These are phyloP conservation scores for Globomyces sp. DNA, from an alignment of 371 early-diverging fungal genomes.

Conservation along the genomic window DNA sequence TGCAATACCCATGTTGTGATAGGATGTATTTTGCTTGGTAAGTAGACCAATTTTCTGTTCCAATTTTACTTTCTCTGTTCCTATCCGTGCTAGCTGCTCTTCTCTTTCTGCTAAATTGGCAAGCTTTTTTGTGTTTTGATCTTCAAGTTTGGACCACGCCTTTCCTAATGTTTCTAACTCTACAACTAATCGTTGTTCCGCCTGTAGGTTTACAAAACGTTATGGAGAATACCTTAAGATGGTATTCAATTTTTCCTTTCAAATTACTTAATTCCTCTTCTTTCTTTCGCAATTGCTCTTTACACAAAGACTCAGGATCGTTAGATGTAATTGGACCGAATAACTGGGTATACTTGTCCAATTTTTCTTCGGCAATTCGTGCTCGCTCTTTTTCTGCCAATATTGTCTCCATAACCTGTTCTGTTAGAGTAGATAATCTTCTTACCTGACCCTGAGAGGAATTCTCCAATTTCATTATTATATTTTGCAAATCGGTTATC, in stretches of 20 bases:
- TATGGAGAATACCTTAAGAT: slow-evolving; percentile 37
- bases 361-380: not conserved
- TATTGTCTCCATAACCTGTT: not conserved
- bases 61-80: slow-evolving; percentile 58
- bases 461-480: not conserved
- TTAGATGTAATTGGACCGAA: not conserved
- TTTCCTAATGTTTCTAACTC: slow-evolving; percentile 62
- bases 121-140: slow-evolving; percentile 73
- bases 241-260: slow-evolving; percentile 40
- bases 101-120: slow-evolving; percentile 71
- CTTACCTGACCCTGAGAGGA: not conserved
- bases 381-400: slow-evolving; percentile 1
- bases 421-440: not conserved
- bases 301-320: not conserved
- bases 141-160: slow-evolving; percentile 76
- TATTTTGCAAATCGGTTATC: not conserved
- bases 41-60: slow-evolving; percentile 69
- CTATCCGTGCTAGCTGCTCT: slow-evolving; percentile 69
- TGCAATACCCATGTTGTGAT: slow-evolving; percentile 61
- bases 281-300: slow-evolving; percentile 23
- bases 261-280: slow-evolving; percentile 46
- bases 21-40: slow-evolving; percentile 67
- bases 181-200: not conserved
- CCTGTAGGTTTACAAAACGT: not conserved
- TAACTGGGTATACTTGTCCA: slow-evolving; percentile 8